phyloP scores from a whole-genome alignment of 2,329 filamentous ascomycete species.

The Sporothrix phasma region DNA sequence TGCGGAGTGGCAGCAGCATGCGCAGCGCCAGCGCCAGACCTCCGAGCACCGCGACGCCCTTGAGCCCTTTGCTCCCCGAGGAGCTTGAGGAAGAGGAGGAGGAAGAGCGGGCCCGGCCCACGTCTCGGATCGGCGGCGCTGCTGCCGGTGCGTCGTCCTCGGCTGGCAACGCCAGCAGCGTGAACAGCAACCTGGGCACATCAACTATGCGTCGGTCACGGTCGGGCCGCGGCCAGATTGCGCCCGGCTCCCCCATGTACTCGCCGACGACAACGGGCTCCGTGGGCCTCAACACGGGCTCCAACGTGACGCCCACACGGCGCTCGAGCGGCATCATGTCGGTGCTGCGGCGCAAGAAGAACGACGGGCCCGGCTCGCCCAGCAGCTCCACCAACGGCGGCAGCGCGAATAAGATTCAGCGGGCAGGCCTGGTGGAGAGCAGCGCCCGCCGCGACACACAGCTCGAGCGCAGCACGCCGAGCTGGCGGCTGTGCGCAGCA shows the following conservation, averaged over 20 bases:
- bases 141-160: neutral
- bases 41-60: neutral
- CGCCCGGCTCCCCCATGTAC: conserved; percentile 18
- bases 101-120: neutral
- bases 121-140: neutral
- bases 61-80: conserved; percentile 34
- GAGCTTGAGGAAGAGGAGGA: conserved; percentile 21
- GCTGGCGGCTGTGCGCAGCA: conserved; percentile 36
- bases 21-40: neutral
- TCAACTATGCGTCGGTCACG: conserved; percentile 30
- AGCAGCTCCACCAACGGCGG: conserved; percentile 25
- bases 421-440: conserved; percentile 43
- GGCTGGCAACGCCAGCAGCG: neutral
- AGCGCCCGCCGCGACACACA: conserved; percentile 52
- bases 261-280: conserved; percentile 14
- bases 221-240: conserved; percentile 32
- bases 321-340: conserved; percentile 41
- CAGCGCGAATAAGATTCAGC: conserved; percentile 43
- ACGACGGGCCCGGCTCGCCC: conserved; percentile 26
- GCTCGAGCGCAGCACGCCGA: conserved; percentile 49
- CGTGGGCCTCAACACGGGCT: conserved; percentile 15
- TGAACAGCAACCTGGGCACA: conserved; percentile 15
- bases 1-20: conserved; percentile 23
- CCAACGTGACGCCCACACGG: conserved; percentile 22
- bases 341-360: conserved; percentile 56